These are phyloP conservation scores for Coniophora puteana DNA, from an alignment of 1,284 basidiomycete genomes.

Conservation along the genomic window DNA sequence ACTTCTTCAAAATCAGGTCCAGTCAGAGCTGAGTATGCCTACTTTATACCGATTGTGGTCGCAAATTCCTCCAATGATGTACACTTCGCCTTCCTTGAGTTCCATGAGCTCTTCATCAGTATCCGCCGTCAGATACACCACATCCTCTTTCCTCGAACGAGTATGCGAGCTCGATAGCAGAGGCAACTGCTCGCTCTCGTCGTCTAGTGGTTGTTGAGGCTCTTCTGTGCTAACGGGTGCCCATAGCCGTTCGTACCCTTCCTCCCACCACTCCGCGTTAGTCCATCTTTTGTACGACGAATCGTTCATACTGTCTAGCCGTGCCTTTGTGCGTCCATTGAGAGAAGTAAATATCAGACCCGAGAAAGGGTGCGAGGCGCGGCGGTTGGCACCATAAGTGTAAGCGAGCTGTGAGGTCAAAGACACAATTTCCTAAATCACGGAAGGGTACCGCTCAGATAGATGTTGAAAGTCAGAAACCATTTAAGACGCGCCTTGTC, in stretches of 20 bases:
- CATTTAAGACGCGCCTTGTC: constrained; percentile 89
- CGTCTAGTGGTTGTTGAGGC: constrained; percentile 9
- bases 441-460: constrained; percentile 5
- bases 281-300: constrained; percentile 79
- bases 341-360: constrained; percentile 78
- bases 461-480: constrained; percentile 13
- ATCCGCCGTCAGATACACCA: constrained; percentile 96
- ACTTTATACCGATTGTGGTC: constrained; percentile 97
- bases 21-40: constrained; percentile 2
- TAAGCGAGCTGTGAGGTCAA: constrained; percentile 87
- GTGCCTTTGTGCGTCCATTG: constrained; percentile 60
- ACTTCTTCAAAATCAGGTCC: background rate
- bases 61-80: constrained; percentile 95
- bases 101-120: constrained; percentile 80
- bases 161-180: constrained; percentile 1
- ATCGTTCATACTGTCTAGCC: constrained; percentile 69
- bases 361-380: constrained; percentile 66
- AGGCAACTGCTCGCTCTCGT: constrained; percentile 2
- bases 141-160: constrained; percentile 38
- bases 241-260: constrained; percentile 72
- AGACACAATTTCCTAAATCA: constrained; percentile 79
- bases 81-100: constrained; percentile 82
- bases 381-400: constrained; percentile 84
- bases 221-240: constrained; percentile 13
- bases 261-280: constrained; percentile 78